phyloP scores from a whole-genome alignment of 352 stramenopile species.

The Albugo laibachii region DNA sequence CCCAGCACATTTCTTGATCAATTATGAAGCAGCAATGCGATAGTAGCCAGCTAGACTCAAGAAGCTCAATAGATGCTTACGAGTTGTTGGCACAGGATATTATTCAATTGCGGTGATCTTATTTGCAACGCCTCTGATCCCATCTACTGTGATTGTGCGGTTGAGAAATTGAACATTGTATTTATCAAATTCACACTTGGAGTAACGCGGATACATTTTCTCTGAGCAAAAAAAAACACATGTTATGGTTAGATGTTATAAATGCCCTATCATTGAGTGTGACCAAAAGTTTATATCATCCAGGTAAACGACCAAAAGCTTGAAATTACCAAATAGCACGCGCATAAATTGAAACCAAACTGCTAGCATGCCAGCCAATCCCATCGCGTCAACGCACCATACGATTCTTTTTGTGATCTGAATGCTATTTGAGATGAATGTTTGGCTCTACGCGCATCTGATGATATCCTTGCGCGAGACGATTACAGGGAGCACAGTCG shows the following conservation, averaged over 20 bases:
- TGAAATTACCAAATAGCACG: slow-evolving; percentile 1
- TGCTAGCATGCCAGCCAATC: not conserved
- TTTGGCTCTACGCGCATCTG: slow-evolving; percentile 3
- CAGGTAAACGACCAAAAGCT: not conserved
- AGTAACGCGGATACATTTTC: not conserved
- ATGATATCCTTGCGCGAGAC: slow-evolving; percentile 3
- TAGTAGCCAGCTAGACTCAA: slow-evolving; percentile 11
- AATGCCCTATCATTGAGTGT: not conserved
- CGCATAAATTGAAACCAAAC: slow-evolving; percentile 3
- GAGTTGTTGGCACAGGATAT: slow-evolving; percentile 2
- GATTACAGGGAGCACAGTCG: slow-evolving; percentile 1
- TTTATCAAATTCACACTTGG: slow-evolving; percentile 7
- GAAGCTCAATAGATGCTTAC: slow-evolving; percentile 8
- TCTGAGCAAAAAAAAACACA: slow-evolving; percentile 1
- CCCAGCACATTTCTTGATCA: slow-evolving; percentile 1
- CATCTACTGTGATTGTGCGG: slow-evolving; percentile 7
- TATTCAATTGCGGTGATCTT: slow-evolving; percentile 5
- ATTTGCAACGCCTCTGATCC: slow-evolving; percentile 2
- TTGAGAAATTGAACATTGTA: slow-evolving; percentile 10
- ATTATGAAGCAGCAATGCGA: slow-evolving; percentile 1
- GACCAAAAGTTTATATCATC: slow-evolving; percentile 1
- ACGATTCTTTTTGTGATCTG: not conserved
- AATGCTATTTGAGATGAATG: slow-evolving; percentile 1
- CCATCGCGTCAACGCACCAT: not conserved
- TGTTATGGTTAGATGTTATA: not conserved